A percentile compares a stretch with the other conserved stretches of the same genome.
phyloP scores from a whole-genome alignment of 306 rosid genomes.

The Cucurbita argyrosperma region DNA sequence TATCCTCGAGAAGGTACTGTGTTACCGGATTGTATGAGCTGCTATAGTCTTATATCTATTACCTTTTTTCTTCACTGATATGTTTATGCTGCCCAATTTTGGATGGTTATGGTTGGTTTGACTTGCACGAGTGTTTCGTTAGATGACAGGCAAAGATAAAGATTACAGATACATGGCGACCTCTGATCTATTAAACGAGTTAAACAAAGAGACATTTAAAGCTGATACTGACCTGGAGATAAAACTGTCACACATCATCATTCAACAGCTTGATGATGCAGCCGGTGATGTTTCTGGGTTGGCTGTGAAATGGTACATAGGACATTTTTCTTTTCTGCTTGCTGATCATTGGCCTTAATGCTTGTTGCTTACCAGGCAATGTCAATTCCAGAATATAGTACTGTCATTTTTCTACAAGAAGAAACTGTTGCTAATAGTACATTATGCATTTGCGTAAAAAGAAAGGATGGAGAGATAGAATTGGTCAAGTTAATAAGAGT shows the following conservation, averaged over 20 bases:
- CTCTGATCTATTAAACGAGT: constrained; percentile 70
- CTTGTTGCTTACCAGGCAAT: not conserved
- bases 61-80: not conserved
- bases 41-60: not conserved
- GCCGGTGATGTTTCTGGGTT: constrained; percentile 92
- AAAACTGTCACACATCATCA: constrained; percentile 53
- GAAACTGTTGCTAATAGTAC: not conserved
- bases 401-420: not conserved
- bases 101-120: not conserved
- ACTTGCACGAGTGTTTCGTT: constrained; percentile 9
- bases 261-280: constrained; percentile 88
- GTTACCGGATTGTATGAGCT: not conserved
- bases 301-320: constrained; percentile 73
- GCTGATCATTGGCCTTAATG: not conserved
- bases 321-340: not conserved
- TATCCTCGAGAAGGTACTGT: constrained; percentile 69
- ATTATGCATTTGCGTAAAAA: not conserved
- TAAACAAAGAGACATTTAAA: constrained; percentile 51
- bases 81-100: not conserved
- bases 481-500: not conserved
- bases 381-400: not conserved
- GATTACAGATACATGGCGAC: constrained; percentile 95
- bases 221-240: constrained; percentile 70
- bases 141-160: constrained; percentile 96
- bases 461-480: not conserved